Conservation (phyloP, 176 grass and related monocot genomes). For the Aegilops sharonensis region DNA sequence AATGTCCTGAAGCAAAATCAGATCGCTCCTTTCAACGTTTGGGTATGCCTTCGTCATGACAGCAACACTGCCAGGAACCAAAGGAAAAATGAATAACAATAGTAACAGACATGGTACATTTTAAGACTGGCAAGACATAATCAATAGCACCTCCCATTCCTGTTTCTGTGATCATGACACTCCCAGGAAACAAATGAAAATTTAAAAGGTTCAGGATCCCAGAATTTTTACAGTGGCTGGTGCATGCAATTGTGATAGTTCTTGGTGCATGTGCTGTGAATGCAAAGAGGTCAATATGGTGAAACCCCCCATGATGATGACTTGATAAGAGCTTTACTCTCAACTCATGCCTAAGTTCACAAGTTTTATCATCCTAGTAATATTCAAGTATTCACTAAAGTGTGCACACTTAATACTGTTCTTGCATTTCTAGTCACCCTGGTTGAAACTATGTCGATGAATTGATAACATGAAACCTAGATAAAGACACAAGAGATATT, state of each 20-base stretch:
- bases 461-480: background rate
- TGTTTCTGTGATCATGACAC: background rate
- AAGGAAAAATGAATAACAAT: constrained; percentile 2
- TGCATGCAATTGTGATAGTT: background rate
- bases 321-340: background rate
- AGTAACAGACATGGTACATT: constrained; percentile 3
- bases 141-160: background rate
- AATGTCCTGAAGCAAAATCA: constrained; percentile 86
- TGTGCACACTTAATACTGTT: background rate
- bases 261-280: background rate
- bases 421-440: background rate
- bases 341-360: background rate
- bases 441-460: background rate
- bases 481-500: background rate
- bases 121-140: background rate
- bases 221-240: background rate
- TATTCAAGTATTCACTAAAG: constrained; percentile 17
- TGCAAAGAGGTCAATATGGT: constrained; percentile 9
- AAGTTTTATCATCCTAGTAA: background rate
- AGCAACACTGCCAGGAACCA: constrained; percentile 65
- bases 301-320: background rate
- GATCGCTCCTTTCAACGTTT: constrained; percentile 47
- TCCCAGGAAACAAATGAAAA: background rate
- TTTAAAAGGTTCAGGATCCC: background rate
- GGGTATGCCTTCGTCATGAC: constrained; percentile 95